These are phyloP conservation scores for Borovskyia barvae DNA, from an alignment of 208 protist species.

Conservation along the genomic window DNA sequence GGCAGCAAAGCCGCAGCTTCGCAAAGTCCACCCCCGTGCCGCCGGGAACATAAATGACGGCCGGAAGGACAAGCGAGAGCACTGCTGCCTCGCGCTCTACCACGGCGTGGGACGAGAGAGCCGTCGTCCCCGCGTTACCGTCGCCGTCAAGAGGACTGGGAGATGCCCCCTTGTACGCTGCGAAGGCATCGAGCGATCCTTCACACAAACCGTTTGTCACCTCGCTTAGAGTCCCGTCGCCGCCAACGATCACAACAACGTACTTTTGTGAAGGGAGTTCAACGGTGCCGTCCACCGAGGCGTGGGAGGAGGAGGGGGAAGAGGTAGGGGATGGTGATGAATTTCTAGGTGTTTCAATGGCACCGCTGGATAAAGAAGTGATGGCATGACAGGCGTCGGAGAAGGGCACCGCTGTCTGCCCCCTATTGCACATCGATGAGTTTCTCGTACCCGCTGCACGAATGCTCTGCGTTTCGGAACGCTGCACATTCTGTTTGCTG, in stretches of 20 bases:
- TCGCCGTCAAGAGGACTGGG: neutral
- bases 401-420: too few relatives aligned
- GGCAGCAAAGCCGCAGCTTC: constrained; percentile 59
- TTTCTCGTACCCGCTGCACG: too few relatives aligned
- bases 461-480: too few relatives aligned
- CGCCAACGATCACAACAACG: constrained; percentile 62
- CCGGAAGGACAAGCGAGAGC: constrained; percentile 59
- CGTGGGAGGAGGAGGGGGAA: too few relatives aligned
- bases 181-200: constrained; percentile 37
- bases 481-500: too few relatives aligned
- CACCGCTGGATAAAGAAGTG: too few relatives aligned
- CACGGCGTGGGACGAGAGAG: constrained; percentile 27
- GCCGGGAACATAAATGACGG: constrained; percentile 56
- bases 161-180: neutral
- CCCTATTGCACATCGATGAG: too few relatives aligned
- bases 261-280: too few relatives aligned
- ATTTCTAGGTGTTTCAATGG: too few relatives aligned
- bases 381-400: too few relatives aligned
- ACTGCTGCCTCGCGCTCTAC: constrained; percentile 47
- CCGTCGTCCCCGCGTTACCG: neutral
- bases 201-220: constrained; percentile 71
- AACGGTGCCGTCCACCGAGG: too few relatives aligned
- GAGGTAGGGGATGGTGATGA: too few relatives aligned
- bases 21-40: constrained; percentile 82
- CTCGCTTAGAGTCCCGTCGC: constrained; percentile 81